Percentiles rank a stretch among this genome's conserved stretches.
Evolutionary conservation across 116 monocot genomes (phyloP).

Genomic region (Cymodocea nodosa): DNA sequence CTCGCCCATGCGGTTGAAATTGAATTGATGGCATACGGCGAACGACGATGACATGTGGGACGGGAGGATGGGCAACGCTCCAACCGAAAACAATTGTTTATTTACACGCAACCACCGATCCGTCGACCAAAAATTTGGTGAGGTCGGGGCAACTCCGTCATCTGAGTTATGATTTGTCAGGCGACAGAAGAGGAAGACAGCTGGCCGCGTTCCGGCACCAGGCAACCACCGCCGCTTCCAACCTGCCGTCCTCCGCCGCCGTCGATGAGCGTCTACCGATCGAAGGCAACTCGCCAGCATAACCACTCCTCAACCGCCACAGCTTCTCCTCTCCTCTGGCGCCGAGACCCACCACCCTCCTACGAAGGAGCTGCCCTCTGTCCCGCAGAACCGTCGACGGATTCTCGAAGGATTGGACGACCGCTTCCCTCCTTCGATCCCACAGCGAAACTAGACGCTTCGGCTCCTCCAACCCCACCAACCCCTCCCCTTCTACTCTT

Average conservation of each 20-base stretch:
- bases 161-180: not conserved
- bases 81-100: too few relatives aligned
- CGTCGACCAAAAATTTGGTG: too few relatives aligned
- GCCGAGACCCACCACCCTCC: not conserved
- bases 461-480: not conserved
- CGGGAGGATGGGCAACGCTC: too few relatives aligned
- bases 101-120: not conserved
- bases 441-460: not conserved
- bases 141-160: not conserved
- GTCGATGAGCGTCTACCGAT: not conserved
- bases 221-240: not conserved
- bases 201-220: not conserved
- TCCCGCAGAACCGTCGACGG: not conserved
- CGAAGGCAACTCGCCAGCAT: not conserved
- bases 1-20: too few relatives aligned
- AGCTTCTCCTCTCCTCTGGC: too few relatives aligned
- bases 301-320: too few relatives aligned
- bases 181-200: not conserved
- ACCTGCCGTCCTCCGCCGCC: not conserved
- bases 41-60: too few relatives aligned
- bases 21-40: too few relatives aligned
- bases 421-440: not conserved
- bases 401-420: not conserved
- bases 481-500: not conserved
- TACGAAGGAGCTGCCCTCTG: not conserved